Evolutionary conservation across 176 grass and related monocot genomes (phyloP).

Genomic region (Phoenix dactylifera): DNA sequence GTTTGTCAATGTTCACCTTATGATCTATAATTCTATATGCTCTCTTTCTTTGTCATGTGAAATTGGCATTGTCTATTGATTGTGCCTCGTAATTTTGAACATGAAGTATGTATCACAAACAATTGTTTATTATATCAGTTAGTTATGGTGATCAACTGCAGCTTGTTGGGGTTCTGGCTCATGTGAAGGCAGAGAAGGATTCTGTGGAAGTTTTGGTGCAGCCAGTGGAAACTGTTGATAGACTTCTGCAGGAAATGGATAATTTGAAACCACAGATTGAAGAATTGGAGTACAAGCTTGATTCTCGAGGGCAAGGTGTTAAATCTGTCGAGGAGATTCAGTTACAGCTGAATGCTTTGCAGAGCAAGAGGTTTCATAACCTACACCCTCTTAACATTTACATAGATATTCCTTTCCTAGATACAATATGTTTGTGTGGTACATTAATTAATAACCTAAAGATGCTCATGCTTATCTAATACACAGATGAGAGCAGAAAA

Average conservation of each 20-base stretch:
- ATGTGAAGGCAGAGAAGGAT: conserved; percentile 78
- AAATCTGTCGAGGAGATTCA: conserved; percentile 79
- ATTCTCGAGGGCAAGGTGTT: conserved; percentile 75
- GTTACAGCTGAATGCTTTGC: conserved; percentile 52
- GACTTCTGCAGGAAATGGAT: conserved; percentile 47
- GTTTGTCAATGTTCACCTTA: too few relatives aligned
- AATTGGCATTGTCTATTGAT: too few relatives aligned
- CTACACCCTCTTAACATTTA: too few relatives aligned
- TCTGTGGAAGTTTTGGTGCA: conserved; percentile 49
- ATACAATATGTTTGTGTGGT: too few relatives aligned
- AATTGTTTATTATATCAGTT: not conserved
- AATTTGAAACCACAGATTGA: conserved; percentile 41
- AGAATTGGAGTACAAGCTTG: conserved; percentile 68
- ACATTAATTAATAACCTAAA: too few relatives aligned
- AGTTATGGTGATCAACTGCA: conserved; percentile 35
- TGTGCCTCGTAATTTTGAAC: too few relatives aligned
- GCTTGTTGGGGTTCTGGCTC: conserved; percentile 71
- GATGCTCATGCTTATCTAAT: too few relatives aligned
- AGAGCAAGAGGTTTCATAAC: conserved; percentile 56
- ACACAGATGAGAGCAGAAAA: too few relatives aligned
- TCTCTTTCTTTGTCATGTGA: too few relatives aligned
- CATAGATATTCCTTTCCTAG: too few relatives aligned
- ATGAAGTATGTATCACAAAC: too few relatives aligned
- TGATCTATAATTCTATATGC: too few relatives aligned
- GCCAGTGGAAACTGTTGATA: conserved; percentile 41